Conservation (phyloP, 2,329 filamentous ascomycete species). For the Cladosporium sp. region DNA sequence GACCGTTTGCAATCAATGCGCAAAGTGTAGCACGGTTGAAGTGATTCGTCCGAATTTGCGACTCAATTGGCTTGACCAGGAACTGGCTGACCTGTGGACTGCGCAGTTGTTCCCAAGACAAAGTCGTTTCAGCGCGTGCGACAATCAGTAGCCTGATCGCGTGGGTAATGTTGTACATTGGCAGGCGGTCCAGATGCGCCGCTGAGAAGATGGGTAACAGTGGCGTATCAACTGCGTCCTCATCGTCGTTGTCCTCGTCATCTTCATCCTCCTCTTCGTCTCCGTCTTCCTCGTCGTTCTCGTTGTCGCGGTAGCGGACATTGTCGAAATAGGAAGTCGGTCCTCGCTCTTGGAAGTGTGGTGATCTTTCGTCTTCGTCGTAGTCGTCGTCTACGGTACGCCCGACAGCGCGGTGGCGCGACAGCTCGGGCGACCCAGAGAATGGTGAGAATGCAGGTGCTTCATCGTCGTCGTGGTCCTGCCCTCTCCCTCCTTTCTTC, state of each 20-base stretch:
- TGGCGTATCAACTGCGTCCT: constrained; percentile 51
- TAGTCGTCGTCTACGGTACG: constrained; percentile 25
- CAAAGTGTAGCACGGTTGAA: constrained; percentile 86
- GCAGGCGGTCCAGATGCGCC: constrained; percentile 77
- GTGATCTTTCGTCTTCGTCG: constrained; percentile 18
- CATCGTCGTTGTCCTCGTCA: constrained; percentile 48
- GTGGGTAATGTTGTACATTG: constrained; percentile 88
- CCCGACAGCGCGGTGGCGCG: constrained; percentile 31
- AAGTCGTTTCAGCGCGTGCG: constrained; percentile 83
- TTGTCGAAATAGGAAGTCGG: constrained; percentile 27
- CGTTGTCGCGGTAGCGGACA: constrained; percentile 14
- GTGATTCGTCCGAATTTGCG: constrained; percentile 79
- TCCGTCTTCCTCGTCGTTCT: constrained; percentile 29
- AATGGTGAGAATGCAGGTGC: constrained; percentile 25
- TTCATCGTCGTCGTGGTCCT: constrained; percentile 14
- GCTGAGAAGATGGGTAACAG: constrained; percentile 79
- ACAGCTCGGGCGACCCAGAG: constrained; percentile 31
- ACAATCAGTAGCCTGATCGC: constrained; percentile 83
- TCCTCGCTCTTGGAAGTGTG: constrained; percentile 6
- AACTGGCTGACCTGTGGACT: constrained; percentile 97
- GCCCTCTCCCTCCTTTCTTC: constrained; percentile 17
- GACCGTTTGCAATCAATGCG: constrained; percentile 86
- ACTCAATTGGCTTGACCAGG: constrained; percentile 90
- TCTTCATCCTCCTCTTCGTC: constrained; percentile 42
- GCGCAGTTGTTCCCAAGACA: constrained; percentile 92